Evolutionary conservation across 495 filamentous ascomycete species (phyloP).

Genomic region (Chaetomium tenue): DNA sequence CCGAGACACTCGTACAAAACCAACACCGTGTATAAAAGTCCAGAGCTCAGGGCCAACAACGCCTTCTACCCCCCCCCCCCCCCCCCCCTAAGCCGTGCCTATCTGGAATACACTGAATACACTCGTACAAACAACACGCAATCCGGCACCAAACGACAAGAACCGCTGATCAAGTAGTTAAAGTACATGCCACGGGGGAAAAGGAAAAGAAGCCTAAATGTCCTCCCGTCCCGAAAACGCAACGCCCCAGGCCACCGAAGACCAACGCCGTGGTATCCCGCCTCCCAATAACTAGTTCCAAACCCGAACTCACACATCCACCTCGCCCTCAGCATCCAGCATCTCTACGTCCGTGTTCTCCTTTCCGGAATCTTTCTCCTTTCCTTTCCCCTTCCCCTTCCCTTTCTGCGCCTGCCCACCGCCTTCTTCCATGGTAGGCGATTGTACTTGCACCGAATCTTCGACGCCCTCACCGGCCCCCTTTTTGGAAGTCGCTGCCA

Average conservation of each 20-base stretch:
- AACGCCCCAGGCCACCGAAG: background rate
- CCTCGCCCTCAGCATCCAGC: constrained; percentile 21
- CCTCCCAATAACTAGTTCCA: background rate
- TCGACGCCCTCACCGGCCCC: constrained; percentile 22
- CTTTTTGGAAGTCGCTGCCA: constrained; percentile 14
- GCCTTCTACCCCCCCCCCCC: background rate
- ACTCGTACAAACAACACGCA: background rate
- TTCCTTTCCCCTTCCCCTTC: constrained; percentile 1
- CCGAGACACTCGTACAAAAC: background rate
- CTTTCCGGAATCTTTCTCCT: constrained; percentile 8
- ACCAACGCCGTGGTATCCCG: constrained; percentile 15
- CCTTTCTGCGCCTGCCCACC: background rate
- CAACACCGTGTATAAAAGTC: background rate
- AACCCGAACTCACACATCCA: background rate
- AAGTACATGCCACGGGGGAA: background rate
- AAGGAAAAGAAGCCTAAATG: background rate
- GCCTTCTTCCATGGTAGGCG: constrained; percentile 30
- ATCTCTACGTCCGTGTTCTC: constrained; percentile 26
- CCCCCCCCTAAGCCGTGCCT: background rate
- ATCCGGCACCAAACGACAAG: background rate
- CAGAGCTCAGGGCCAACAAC: background rate
- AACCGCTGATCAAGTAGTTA: background rate
- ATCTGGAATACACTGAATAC: background rate
- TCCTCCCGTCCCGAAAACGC: background rate
- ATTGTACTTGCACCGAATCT: constrained; percentile 34